Percentiles rank a stretch among this genome's conserved stretches.
phyloP scores from a whole-genome alignment of 495 filamentous ascomycete genomes.

The Daldinia decipiens region DNA sequence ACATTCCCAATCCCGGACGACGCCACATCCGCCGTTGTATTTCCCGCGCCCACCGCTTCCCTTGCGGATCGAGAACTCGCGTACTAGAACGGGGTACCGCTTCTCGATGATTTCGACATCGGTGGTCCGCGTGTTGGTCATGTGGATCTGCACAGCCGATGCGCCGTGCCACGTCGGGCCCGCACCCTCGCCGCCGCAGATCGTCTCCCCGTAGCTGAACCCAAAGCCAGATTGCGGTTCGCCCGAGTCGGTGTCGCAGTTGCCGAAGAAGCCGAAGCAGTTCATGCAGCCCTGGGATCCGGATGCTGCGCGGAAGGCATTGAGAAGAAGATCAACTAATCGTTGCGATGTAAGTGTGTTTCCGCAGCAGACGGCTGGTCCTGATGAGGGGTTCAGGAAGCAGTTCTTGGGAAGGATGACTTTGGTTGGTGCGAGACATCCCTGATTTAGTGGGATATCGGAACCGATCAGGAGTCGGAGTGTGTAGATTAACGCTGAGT shows the following conservation, averaged over 20 bases:
- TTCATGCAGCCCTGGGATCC: conserved; percentile 77
- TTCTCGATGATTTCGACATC: conserved; percentile 94
- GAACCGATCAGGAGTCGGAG: conserved; percentile 89
- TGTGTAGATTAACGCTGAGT: conserved; percentile 96
- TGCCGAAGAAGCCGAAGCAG: conserved; percentile 87
- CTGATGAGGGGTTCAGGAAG: conserved; percentile 68
- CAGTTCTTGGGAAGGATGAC: conserved; percentile 80
- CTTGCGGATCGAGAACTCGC: conserved; percentile 79
- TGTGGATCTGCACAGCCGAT: conserved; percentile 90
- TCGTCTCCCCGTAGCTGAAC: conserved; percentile 99
- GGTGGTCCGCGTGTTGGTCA: conserved; percentile 98
- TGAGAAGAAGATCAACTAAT: conserved; percentile 91
- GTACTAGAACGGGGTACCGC: conserved; percentile 86
- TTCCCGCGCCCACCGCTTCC: conserved; percentile 76
- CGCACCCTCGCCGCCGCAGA: conserved; percentile 90
- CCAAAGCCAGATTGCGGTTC: conserved; percentile 65
- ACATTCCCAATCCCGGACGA: conserved; percentile 94
- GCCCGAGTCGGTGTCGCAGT: conserved; percentile 61
- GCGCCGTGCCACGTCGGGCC: conserved; percentile 89
- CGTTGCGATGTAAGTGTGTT: conserved; percentile 93
- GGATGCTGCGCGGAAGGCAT: conserved; percentile 89
- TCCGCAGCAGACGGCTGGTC: conserved; percentile 75
- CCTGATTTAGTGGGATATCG: conserved; percentile 97
- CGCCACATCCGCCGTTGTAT: conserved; percentile 86
- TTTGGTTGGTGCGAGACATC: conserved; percentile 89